phyloP scores from a whole-genome alignment of 148 eudicot species.

The Cornus florida region DNA sequence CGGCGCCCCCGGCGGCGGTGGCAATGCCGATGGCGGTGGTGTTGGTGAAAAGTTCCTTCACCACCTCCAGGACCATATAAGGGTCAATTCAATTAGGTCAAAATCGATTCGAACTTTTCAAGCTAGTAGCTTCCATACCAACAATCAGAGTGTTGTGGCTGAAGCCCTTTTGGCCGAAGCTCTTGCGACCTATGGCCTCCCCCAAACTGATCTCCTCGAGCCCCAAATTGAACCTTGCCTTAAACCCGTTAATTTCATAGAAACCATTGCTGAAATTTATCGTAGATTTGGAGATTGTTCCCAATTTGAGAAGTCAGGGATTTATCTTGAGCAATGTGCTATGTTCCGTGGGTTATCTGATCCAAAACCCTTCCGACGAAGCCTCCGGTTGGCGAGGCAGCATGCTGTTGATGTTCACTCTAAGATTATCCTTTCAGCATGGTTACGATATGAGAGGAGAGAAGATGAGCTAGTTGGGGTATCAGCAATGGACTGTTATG shows the following conservation, averaged over 20 bases:
- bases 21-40: constrained; percentile 14
- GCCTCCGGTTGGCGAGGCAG: constrained; percentile 50
- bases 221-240: constrained; percentile 50
- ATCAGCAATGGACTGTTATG: constrained; percentile 55
- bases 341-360: constrained; percentile 40
- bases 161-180: constrained; percentile 44
- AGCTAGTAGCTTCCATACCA: constrained; percentile 19
- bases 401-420: constrained; percentile 62
- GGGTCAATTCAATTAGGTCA: constrained; percentile 64
- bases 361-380: constrained; percentile 48
- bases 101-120: constrained; percentile 34
- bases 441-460: constrained; percentile 64
- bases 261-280: constrained; percentile 47
- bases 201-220: constrained; percentile 39
- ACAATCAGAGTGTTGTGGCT: constrained; percentile 24
- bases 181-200: constrained; percentile 38
- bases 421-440: constrained; percentile 60
- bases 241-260: constrained; percentile 45
- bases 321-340: constrained; percentile 51
- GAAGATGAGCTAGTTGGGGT: constrained; percentile 57
- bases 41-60: constrained; percentile 58
- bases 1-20: constrained; percentile 11
- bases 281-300: constrained; percentile 32
- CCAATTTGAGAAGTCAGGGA: constrained; percentile 30
- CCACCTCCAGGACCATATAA: constrained; percentile 64